Base-by-base conservation (phyloP, 2,329 filamentous ascomycete genomes). In the Gyromitra esculenta region DNA sequence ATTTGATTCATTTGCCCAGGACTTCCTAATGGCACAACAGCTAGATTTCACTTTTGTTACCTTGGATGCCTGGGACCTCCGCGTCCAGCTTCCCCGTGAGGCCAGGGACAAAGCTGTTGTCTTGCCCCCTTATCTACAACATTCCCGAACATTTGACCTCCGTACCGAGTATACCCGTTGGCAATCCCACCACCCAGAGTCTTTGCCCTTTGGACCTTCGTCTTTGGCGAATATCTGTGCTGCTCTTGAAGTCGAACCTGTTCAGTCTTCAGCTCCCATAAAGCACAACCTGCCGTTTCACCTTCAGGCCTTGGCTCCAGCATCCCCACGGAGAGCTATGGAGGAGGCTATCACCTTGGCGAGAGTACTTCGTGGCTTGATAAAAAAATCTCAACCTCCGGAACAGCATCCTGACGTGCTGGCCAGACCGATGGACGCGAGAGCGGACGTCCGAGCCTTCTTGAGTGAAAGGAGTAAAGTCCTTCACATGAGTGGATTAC, bases 221-320 rank as follows among this genome's bases (percentile, higher is more conserved):
- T 96, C 96, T 84, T 88, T 99, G 79, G 91, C 94, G 81, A 98
- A 98, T 85, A 99, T 99, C 84, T 99, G 96, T 86, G 96, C 96
- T 79, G 96, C 96, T 70, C 90, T 99, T 69, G 96, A 99, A 85
- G 96, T 99, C 62, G 96, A 99, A 85, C 94, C 96, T 72, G 94
- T 99, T 48, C 94, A 98, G 85, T 95, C 94, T 9, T 98, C 94
- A 82, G 95, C 96, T 73, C 96, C 96, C 57, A 98, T 99, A 86
- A 99, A 98, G 85, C 96, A 98, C 84, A 98, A 98, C 83, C 88
- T 99, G 50, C 96, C 96, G 9, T 99, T 99, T 86, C 96, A 99
- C 83, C 87, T 99, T 78, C 96, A 99, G 86, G 95, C 96, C 11
- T 87, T 99, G 78, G 96, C 96, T 63, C 96, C 96, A 56, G 95